A percentile compares a stretch with the other conserved stretches of the same genome.
These are phyloP conservation scores for Leishmania aethiopica DNA, from an alignment of 208 protist genomes.

Conservation along the genomic window DNA sequence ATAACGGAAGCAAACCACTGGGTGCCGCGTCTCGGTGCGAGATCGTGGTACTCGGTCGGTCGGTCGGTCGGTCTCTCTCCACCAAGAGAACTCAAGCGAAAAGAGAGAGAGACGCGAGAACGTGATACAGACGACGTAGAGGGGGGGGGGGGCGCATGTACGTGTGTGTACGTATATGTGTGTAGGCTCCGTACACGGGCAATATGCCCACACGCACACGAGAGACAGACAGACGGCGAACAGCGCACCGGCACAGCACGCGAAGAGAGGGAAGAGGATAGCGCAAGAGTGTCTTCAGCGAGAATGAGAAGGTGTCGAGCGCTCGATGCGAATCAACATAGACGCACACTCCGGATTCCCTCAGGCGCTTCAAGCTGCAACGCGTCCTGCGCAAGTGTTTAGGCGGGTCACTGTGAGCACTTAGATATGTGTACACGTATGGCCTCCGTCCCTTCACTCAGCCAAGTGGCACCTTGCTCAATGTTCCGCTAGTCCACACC, in stretches of 20 bases:
- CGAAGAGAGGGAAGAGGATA: neutral
- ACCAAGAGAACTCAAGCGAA: neutral
- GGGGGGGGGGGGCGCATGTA: neutral
- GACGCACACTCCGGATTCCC: neutral
- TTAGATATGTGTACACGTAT: neutral
- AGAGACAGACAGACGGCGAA: neutral
- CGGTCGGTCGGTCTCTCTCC: too few relatives aligned
- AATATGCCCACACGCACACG: neutral
- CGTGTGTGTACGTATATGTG: neutral
- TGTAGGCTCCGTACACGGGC: neutral
- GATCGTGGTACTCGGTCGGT: too few relatives aligned
- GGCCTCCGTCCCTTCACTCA: neutral
- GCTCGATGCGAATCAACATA: neutral
- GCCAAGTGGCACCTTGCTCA: neutral
- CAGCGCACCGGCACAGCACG: neutral
- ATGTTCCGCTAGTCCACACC: neutral
- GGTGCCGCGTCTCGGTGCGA: too few relatives aligned
- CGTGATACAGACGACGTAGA: neutral
- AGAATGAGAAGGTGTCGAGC: neutral
- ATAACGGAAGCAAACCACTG: too few relatives aligned
- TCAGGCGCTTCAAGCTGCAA: neutral
- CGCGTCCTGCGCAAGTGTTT: neutral
- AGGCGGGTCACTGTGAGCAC: neutral
- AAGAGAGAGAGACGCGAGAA: slow-evolving; percentile 6
- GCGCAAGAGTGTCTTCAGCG: neutral